These are phyloP conservation scores for Scorias spongiosa DNA, from an alignment of 2,329 filamentous ascomycete genomes.

Conservation along the genomic window DNA sequence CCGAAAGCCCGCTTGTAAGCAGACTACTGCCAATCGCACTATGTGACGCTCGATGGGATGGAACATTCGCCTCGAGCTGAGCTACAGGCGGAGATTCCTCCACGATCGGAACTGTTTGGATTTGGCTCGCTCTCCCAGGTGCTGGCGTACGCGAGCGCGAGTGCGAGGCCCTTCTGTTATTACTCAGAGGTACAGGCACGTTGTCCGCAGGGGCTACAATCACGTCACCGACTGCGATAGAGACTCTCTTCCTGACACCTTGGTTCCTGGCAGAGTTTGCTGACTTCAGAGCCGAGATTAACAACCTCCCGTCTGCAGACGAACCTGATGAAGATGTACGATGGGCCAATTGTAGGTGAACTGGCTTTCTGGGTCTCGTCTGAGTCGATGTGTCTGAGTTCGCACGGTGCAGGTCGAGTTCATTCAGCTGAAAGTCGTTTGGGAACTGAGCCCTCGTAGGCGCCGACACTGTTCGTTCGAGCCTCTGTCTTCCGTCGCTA, in stretches of 20 bases:
- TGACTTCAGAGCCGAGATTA: constrained; percentile 21
- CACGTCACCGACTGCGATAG: constrained; percentile 19
- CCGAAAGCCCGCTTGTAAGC: not conserved
- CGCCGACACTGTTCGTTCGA: constrained; percentile 14
- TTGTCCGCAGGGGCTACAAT: constrained; percentile 22
- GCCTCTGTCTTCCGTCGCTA: constrained; percentile 4
- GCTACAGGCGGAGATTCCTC: not conserved
- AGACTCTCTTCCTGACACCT: constrained; percentile 19
- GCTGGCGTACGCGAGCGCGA: constrained; percentile 9
- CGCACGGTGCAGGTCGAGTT: constrained; percentile 9
- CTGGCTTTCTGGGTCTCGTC: constrained; percentile 15
- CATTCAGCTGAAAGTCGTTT: not conserved
- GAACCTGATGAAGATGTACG: constrained; percentile 22
- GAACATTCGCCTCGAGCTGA: not conserved
- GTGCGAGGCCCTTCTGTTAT: constrained; percentile 16
- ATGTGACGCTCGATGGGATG: not conserved
- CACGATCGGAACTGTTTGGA: not conserved
- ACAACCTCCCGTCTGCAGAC: constrained; percentile 17
- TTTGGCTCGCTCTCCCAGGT: not conserved
- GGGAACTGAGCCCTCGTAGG: constrained; percentile 5
- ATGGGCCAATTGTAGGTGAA: constrained; percentile 15
- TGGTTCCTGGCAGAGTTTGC: constrained; percentile 7
- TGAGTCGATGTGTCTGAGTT: constrained; percentile 15
- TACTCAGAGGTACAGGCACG: constrained; percentile 12
- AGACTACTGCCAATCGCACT: not conserved